Evolutionary conservation across 306 rosid species (phyloP).

Genomic region (Cicer bijugum): DNA sequence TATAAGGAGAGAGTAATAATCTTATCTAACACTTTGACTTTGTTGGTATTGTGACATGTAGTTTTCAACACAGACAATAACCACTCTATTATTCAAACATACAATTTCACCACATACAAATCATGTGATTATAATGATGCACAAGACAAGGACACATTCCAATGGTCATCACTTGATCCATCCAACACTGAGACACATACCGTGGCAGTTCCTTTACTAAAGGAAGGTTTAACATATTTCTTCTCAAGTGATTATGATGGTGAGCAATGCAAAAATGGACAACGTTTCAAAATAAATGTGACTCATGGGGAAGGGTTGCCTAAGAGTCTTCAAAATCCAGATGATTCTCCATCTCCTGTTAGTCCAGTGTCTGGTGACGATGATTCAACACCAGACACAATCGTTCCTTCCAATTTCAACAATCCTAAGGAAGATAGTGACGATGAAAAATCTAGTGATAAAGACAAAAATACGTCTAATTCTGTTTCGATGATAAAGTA

Average conservation of each 20-base stretch:
- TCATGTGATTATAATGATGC: slow-evolving; percentile 72
- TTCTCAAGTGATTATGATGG: slow-evolving; percentile 90
- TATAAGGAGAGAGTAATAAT: neutral
- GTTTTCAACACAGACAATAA: slow-evolving; percentile 86
- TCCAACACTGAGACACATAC: slow-evolving; percentile 55
- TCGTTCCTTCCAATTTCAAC: slow-evolving; percentile 78
- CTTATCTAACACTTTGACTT: neutral
- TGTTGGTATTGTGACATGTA: slow-evolving; percentile 46
- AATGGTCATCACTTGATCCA: slow-evolving; percentile 70
- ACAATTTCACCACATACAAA: slow-evolving; percentile 73
- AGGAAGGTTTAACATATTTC: slow-evolving; percentile 73
- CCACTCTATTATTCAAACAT: slow-evolving; percentile 78
- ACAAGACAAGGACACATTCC: slow-evolving; percentile 63
- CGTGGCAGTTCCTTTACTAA: slow-evolving; percentile 66
- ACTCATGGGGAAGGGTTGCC: slow-evolving; percentile 85
- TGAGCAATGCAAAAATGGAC: slow-evolving; percentile 81
- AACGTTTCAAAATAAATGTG: slow-evolving; percentile 68
- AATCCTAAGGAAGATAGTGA: slow-evolving; percentile 55
- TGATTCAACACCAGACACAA: slow-evolving; percentile 74
- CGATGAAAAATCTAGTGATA: slow-evolving; percentile 35
- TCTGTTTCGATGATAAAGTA: slow-evolving; percentile 41
- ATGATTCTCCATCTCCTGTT: slow-evolving; percentile 64
- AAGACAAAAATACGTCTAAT: slow-evolving; percentile 46
- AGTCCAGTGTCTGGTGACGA: slow-evolving; percentile 63
- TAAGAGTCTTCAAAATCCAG: slow-evolving; percentile 41